Base-by-base conservation (phyloP, 305 asterid genomes). In the Fraxinus albicans region DNA sequence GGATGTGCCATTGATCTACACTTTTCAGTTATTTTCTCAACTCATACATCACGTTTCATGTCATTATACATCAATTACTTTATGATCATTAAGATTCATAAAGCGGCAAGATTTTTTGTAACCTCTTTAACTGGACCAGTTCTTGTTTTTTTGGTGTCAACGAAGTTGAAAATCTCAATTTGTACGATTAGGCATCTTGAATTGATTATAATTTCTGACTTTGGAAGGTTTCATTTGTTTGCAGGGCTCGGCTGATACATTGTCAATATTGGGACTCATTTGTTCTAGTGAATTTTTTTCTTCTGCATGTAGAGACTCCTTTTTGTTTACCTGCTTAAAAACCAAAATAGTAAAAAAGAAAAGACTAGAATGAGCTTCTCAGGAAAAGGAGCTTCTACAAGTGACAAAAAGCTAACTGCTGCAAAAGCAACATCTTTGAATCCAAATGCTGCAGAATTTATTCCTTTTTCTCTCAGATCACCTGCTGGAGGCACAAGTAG, bases 361-460 rank as follows among this genome's bases (percentile, higher is more conserved):
- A 69, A 69, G 76, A 70, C 44, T 83, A 89, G 80, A 84, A 93
- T 92, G 99, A 91, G 85, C 94, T 86, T 93, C 80, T 82, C 87
- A 4, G 93, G 90, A 82, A 95, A 91, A 86, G 94, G 92, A 83
- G 88, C 92, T 85, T 84, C 93, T 84, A 60, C 91, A 17, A 89
- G 91, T 79, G 95, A 91, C 88, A 88, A 85, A 74, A 92, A 88
- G 82, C 85, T 88, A 81, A 75, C 87, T 60, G 81, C 88, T 76
- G 81, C 89, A 38, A 96, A 93, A 87, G 78, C 90, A 88, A 80
- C 23, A 31, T 27, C 91, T 80, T 85, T 96, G 91, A 96, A 96
- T 82, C 98, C 99, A 21, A 91, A 96, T 86, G 99, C 99, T 21
- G 94, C 96, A 21, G 98, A 93, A 83, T 96, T 94, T 85, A 88